Base-by-base conservation (phyloP, 225 moss, liverwort and hornwort species). In the Physcomitrium patens region DNA sequence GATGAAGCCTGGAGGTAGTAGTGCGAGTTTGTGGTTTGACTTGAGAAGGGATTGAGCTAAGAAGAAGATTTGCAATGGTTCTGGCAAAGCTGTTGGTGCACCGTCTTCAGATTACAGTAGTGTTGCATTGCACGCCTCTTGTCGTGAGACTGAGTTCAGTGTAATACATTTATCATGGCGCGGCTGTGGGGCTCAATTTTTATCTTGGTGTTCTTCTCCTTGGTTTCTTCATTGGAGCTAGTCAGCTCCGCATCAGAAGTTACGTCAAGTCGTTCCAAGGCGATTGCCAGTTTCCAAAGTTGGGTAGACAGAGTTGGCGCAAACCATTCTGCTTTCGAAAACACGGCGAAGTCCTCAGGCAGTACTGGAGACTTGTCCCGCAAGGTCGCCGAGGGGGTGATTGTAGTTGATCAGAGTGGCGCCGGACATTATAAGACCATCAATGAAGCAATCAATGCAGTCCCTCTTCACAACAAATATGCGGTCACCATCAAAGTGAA, bases 381-480 rank as follows among this genome's bases (percentile, higher is more conserved):
- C 58, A 41, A 8, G 50, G n/a, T 10, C 19, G 23, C 31, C 27
- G 46, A 68, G 17, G 49, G 63, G 12, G 44, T 86, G 79, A 78
- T 86, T 49, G 86, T 86, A 13, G 89, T 89, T 60, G 86, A 89
- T 72, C 80, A 80, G 60, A 69, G 50, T 51, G 89, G 86, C 16
- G 47, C 31, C n/a, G 86, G 86, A 23, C 71, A 89, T 45, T 89
- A 56, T 31, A 68, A 24, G 7, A 86, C 84, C 9, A 74, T 89
- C 3, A 77, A 65, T 18, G 89, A 81, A 57, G 89, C 89, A 11
- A 26, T 89, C 53, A 68, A 82, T 60, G 81, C 86, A 8, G 78
- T 86, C 14, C 81, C 81, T 23, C 43, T 43, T 12, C 79, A 81
- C 70, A 86, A 86, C 68, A 56, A 59, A 10, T 16, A 54, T 15